Percentiles rank a stretch among this genome's conserved stretches.
phyloP scores from a whole-genome alignment of 306 rosid genomes.

The Calophaca sinica region DNA sequence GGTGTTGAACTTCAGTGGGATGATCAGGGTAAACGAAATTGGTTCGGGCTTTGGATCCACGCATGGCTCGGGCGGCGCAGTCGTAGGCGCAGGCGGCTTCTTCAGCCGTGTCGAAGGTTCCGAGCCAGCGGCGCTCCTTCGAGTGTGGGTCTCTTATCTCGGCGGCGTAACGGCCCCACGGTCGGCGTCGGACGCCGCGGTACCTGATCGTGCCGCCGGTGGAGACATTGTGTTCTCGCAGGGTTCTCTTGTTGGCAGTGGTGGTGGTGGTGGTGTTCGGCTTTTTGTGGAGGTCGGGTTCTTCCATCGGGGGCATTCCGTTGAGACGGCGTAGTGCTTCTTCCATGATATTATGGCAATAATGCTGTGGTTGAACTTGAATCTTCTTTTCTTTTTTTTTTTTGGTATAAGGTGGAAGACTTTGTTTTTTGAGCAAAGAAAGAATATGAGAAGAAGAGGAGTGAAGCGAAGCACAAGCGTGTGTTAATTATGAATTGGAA shows the following conservation, averaged over 20 bases:
- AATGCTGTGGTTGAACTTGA: not conserved
- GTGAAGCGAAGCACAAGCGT: too few relatives aligned
- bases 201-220: constrained; percentile 51
- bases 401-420: too few relatives aligned
- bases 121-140: constrained; percentile 92
- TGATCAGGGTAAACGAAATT: constrained; percentile 70
- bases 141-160: constrained; percentile 92
- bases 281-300: constrained; percentile 36
- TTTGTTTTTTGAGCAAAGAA: too few relatives aligned
- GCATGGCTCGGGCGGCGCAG: constrained; percentile 91
- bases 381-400: too few relatives aligned
- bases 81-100: constrained; percentile 96
- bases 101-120: constrained; percentile 94
- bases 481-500: too few relatives aligned
- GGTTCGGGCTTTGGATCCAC: constrained; percentile 86
- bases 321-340: constrained; percentile 67
- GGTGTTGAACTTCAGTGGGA: not conserved
- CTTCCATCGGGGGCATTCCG: constrained; percentile 48
- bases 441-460: too few relatives aligned
- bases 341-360: constrained; percentile 51
- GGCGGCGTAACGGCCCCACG: constrained; percentile 97
- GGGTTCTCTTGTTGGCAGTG: constrained; percentile 20
- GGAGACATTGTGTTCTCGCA: not conserved
- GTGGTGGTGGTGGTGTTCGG: not conserved
- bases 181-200: constrained; percentile 91